Evolutionary conservation across 768 basidiomycete genomes (phyloP).

Genomic region (Mycena sanguinolenta): DNA sequence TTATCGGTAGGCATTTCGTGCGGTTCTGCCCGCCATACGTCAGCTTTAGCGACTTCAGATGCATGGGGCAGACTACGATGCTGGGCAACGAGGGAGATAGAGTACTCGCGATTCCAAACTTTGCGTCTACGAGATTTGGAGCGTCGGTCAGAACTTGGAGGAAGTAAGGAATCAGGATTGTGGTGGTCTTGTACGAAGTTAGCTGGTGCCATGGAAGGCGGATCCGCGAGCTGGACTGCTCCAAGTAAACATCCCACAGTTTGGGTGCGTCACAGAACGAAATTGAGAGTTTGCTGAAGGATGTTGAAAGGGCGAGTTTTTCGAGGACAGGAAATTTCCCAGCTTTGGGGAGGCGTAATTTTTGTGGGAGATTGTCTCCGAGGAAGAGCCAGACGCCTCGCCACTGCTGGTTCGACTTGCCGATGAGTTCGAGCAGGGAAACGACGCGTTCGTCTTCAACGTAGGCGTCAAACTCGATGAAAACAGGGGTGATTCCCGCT

Average conservation of each 20-base stretch:
- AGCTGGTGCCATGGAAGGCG: too few species aligned
- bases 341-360: background rate
- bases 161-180: too few species aligned
- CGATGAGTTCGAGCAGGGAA: background rate
- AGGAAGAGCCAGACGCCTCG: background rate
- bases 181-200: too few species aligned
- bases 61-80: too few species aligned
- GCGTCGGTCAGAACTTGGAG: too few species aligned
- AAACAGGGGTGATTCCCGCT: background rate
- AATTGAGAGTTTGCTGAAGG: background rate
- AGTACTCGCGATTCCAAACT: too few species aligned
- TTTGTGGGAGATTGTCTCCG: background rate
- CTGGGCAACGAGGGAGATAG: too few species aligned
- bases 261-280: conserved; percentile 11
- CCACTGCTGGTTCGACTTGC: background rate
- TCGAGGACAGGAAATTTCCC: background rate
- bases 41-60: too few species aligned
- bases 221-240: too few species aligned
- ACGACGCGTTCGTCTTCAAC: background rate
- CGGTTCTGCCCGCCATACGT: too few species aligned
- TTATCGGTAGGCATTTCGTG: too few species aligned
- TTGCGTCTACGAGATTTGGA: too few species aligned
- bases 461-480: background rate
- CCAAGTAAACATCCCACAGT: background rate
- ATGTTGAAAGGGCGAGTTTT: background rate